Conservation (phyloP, 768 basidiomycete species). For the Pleurotus platypus region DNA sequence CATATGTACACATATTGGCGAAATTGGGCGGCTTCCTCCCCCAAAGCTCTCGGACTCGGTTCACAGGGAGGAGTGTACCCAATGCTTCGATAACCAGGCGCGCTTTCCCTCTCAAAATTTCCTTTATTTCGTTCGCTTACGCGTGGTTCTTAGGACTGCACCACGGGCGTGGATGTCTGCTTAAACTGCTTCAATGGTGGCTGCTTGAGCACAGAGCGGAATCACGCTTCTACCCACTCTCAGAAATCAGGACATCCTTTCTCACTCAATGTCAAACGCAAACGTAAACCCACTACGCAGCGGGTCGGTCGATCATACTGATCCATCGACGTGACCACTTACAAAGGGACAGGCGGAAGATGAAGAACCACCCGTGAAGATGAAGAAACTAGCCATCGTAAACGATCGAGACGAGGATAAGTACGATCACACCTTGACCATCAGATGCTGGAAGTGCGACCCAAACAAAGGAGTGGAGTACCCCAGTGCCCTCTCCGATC, state of each 20-base stretch:
- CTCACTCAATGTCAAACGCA: conserved; percentile 79
- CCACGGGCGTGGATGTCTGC: conserved; percentile 84
- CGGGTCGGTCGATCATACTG: conserved; percentile 48
- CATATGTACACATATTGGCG: conserved; percentile 37
- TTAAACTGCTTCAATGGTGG: conserved; percentile 93
- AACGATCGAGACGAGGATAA: conserved; percentile 89
- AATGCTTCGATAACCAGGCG: conserved; percentile 95
- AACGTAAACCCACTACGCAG: conserved; percentile 54
- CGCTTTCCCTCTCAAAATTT: conserved; percentile 6
- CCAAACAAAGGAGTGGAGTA: conserved; percentile 42
- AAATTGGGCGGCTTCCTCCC: conserved; percentile 44
- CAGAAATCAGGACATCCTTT: conserved; percentile 71
- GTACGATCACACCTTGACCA: conserved; percentile 60
- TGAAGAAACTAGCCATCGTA: conserved; percentile 83
- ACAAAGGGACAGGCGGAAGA: conserved; percentile 53
- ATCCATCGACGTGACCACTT: neutral
- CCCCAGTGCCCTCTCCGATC: conserved; percentile 29
- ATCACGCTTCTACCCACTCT: conserved; percentile 74
- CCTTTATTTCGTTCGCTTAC: neutral
- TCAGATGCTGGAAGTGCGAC: conserved; percentile 81
- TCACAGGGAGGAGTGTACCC: conserved; percentile 92
- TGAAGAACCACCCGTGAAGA: conserved; percentile 84
- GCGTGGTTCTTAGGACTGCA: conserved; percentile 49
- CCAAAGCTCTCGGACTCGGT: conserved; percentile 71
- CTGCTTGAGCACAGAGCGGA: conserved; percentile 58